A percentile compares a stretch with the other conserved stretches of the same genome.
Evolutionary conservation across 116 monocot genomes (phyloP).

Genomic region (Posidonia oceanica): DNA sequence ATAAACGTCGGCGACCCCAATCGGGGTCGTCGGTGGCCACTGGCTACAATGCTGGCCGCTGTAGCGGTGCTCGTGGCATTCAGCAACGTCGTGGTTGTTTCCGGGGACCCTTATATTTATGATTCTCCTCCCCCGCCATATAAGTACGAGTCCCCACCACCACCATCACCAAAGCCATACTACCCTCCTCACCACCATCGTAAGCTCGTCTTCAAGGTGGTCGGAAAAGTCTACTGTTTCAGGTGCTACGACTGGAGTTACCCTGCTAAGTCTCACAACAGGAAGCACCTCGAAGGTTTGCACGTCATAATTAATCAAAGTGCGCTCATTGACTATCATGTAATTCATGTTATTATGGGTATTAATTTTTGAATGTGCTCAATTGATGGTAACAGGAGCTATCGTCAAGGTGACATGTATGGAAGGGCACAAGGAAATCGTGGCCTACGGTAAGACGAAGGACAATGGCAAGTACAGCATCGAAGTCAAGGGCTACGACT

Average conservation of each 20-base stretch:
- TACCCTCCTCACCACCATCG: slow-evolving; percentile 17
- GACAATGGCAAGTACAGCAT: slow-evolving; percentile 23
- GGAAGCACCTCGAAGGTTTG: slow-evolving; percentile 16
- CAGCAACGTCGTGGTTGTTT: slow-evolving; percentile 1
- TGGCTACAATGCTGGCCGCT: neutral
- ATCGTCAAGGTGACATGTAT: slow-evolving; percentile 31
- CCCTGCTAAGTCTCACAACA: slow-evolving; percentile 16
- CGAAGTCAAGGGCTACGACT: slow-evolving; percentile 14
- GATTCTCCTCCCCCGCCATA: slow-evolving; percentile 8
- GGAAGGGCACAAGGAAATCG: slow-evolving; percentile 2
- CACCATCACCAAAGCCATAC: too few species aligned
- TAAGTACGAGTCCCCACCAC: neutral
- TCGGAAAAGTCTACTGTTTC: slow-evolving; percentile 36
- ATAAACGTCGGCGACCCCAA: neutral
- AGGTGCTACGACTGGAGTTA: slow-evolving; percentile 23
- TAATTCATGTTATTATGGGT: neutral
- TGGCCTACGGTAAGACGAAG: slow-evolving; percentile 24
- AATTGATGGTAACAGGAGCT: slow-evolving; percentile 7
- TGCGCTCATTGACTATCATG: neutral
- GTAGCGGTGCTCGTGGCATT: slow-evolving; percentile 9
- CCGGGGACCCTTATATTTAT: slow-evolving; percentile 9
- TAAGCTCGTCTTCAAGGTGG: slow-evolving; percentile 19
- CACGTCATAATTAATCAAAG: neutral
- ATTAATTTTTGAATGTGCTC: neutral
- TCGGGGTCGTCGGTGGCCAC: slow-evolving; percentile 22